Conservation (phyloP, 371 early-diverging fungal genomes). For the Mortierella sp. region DNA sequence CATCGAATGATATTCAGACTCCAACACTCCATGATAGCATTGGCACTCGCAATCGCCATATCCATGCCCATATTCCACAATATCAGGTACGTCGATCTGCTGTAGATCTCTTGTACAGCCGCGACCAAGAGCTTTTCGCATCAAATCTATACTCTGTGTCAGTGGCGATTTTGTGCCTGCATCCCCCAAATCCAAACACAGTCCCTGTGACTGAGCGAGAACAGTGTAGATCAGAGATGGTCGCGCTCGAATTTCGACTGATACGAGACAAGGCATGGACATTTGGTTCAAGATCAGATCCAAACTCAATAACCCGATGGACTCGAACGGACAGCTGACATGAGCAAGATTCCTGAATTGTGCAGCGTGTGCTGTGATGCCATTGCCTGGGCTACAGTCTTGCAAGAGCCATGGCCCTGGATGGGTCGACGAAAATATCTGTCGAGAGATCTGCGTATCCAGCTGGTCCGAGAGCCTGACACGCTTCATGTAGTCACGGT, state of each 20-base stretch:
- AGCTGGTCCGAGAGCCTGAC: too few species aligned
- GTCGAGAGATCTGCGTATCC: not conserved
- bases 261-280: not conserved
- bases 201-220: not conserved
- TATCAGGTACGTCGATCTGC: not conserved
- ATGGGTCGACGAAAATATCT: not conserved
- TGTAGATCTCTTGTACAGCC: not conserved
- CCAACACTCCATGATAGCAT: not conserved
- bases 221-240: not conserved
- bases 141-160: not conserved
- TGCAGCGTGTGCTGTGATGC: not conserved
- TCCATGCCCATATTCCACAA: not conserved
- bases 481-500: too few species aligned
- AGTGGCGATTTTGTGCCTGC: not conserved
- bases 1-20: too few species aligned
- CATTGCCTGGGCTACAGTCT: not conserved
- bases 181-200: too few species aligned
- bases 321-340: not conserved
- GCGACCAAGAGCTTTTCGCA: not conserved
- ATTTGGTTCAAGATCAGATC: not conserved
- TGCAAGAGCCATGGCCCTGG: not conserved
- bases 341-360: not conserved
- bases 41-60: not conserved
- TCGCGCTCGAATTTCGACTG: not conserved
- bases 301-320: not conserved